These are phyloP conservation scores for Penicillium nordicum DNA, from an alignment of 2,329 filamentous ascomycete genomes.

Conservation along the genomic window DNA sequence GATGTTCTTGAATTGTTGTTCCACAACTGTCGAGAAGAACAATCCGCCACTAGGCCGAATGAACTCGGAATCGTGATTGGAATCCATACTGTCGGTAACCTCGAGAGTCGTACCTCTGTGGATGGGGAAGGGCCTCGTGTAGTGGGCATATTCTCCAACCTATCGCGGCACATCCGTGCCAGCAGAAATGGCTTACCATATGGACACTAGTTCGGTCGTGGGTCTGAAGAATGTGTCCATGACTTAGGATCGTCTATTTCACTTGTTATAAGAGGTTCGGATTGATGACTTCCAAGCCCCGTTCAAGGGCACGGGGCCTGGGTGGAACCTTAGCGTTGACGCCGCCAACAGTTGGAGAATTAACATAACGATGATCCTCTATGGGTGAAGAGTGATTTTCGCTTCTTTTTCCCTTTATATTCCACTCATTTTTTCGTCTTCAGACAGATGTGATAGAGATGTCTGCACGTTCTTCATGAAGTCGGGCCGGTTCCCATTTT, in stretches of 20 bases:
- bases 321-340: slow-evolving; percentile 2
- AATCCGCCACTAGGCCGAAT: too few species aligned
- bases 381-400: not conserved
- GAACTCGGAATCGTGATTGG: too few species aligned
- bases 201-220: too few species aligned
- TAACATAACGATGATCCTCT: not conserved
- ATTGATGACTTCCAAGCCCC: not conserved
- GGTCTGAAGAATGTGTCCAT: not conserved
- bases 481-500: not conserved
- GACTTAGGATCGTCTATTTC: not conserved
- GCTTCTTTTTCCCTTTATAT: not conserved
- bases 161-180: too few species aligned
- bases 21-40: too few species aligned
- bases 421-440: not conserved
- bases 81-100: too few species aligned
- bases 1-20: too few species aligned
- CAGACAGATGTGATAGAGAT: not conserved
- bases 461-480: not conserved
- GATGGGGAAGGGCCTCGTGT: too few species aligned
- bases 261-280: not conserved
- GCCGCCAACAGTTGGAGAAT: not conserved
- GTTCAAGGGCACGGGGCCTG: slow-evolving; percentile 1
- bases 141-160: too few species aligned
- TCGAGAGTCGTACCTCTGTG: too few species aligned
- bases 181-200: too few species aligned